Percentiles rank a stretch among this genome's conserved stretches.
Conservation (phyloP, 352 stramenopile genomes). For the Globisporangium takayamanum region DNA sequence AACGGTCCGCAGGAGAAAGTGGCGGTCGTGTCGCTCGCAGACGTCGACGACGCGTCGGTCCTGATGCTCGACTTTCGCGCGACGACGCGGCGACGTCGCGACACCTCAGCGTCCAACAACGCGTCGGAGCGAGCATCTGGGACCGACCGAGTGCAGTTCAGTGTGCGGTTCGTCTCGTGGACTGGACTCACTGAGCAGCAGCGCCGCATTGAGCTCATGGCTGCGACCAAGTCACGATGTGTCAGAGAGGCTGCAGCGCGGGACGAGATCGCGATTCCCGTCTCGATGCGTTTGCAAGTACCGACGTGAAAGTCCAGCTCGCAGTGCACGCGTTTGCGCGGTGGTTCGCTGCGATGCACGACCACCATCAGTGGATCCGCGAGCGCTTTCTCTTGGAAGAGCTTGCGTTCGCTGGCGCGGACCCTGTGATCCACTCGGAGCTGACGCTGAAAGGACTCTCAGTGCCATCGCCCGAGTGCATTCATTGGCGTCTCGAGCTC, state of each 20-base stretch:
- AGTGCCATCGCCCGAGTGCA: conserved; percentile 17
- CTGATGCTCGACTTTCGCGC: conserved; percentile 40
- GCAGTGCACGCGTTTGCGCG: conserved; percentile 41
- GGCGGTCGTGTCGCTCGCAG: conserved; percentile 37
- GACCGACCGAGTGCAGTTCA: background rate
- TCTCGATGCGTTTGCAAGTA: conserved; percentile 36
- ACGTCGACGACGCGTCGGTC: conserved; percentile 36
- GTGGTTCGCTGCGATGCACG: conserved; percentile 43
- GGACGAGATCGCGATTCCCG: conserved; percentile 32
- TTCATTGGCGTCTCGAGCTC: conserved; percentile 24
- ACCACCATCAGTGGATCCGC: conserved; percentile 38
- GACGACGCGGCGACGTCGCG: background rate
- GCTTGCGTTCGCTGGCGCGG: conserved; percentile 40
- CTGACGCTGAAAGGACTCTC: conserved; percentile 24
- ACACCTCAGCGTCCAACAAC: background rate
- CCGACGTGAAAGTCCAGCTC: conserved; percentile 37
- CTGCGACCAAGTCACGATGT: conserved; percentile 43
- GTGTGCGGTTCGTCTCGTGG: conserved; percentile 33
- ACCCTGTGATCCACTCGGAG: conserved; percentile 31
- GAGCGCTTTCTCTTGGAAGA: conserved; percentile 55
- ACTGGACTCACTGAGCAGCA: conserved; percentile 30
- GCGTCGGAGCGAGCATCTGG: background rate
- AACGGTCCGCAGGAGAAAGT: conserved; percentile 28
- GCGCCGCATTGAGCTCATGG: conserved; percentile 44
- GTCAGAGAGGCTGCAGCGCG: conserved; percentile 28